phyloP scores from a whole-genome alignment of 1,284 basidiomycete species.

The Marasmius tenuissimus region DNA sequence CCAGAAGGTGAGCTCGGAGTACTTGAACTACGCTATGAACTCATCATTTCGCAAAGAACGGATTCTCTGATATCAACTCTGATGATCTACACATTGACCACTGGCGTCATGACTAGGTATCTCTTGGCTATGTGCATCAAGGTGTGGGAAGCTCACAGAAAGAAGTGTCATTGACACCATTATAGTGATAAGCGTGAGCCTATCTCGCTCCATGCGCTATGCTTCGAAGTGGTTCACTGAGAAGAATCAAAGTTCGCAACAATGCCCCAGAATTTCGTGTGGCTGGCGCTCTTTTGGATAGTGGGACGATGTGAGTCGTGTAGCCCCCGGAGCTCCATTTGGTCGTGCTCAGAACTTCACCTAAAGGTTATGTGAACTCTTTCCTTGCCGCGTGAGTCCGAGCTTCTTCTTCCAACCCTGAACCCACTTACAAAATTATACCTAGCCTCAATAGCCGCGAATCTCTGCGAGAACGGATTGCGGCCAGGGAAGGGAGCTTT shows the following conservation, averaged over 20 bases:
- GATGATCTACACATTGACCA: slow-evolving; percentile 40
- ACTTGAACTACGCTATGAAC: background rate
- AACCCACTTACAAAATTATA: slow-evolving; percentile 2
- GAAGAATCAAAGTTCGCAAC: slow-evolving; percentile 41
- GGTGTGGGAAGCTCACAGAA: background rate
- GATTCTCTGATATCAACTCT: slow-evolving; percentile 40
- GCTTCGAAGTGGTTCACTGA: slow-evolving; percentile 33
- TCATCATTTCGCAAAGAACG: slow-evolving; percentile 25
- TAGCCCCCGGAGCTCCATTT: background rate
- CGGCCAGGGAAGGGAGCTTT: slow-evolving; percentile 31
- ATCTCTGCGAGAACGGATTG: slow-evolving; percentile 34
- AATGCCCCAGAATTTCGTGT: slow-evolving; percentile 40
- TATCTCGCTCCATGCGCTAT: background rate
- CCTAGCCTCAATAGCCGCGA: slow-evolving; percentile 40
- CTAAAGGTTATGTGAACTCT: slow-evolving; percentile 42
- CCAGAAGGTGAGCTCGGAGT: slow-evolving; percentile 4
- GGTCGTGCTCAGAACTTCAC: background rate
- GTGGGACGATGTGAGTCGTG: slow-evolving; percentile 37
- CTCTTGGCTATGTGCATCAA: background rate
- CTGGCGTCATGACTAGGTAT: slow-evolving; percentile 39
- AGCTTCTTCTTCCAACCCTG: background rate
- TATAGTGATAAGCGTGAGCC: background rate
- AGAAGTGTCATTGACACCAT: background rate
- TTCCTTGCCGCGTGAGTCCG: slow-evolving; percentile 36
- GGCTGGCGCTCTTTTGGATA: slow-evolving; percentile 43